Base-by-base conservation (phyloP, 495 filamentous ascomycete species). In the Barbatosphaeria neglecta region DNA sequence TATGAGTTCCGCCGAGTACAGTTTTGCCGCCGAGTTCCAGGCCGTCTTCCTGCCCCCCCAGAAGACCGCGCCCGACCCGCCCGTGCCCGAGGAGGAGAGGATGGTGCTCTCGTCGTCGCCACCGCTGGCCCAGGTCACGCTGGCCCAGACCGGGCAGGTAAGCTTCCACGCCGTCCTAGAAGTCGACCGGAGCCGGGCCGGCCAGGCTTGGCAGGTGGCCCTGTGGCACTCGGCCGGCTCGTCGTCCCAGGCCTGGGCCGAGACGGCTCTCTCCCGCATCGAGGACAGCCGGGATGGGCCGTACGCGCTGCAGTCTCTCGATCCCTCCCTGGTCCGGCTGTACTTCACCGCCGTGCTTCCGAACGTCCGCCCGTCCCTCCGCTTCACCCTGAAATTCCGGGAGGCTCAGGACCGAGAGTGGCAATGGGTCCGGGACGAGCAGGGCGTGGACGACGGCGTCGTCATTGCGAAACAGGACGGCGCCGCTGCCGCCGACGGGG, bases 341-440 rank as follows among this genome's bases (percentile, higher is more conserved):
- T 73, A 61, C 49, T 73, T 70, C 50, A 49, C 68, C 55, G 51
- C 63, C 45, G 17, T 64, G 17, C 52, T 81, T 13, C 64, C 65
- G n/a, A n/a, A n/a, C 16, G 55, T 67, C 3, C 59, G 44, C 43
- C 64, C 66, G 0, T 64, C 70, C 44, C 57, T 81, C 1, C 69
- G 65, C 15, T 95, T 95, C 53, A 94, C 89, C 0, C 55, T 90
- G 41, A 86, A 86, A 44, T 90, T 81, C 54, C 78, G 87, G 8
- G 68, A 69, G 11, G 56, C 61, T 2, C 57, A 66, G 8, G 63
- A 66, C 43, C 43, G 78, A 56, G 50, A 63, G 1, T 94, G 89
- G 87, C 80, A 73, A 46, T 95, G 89, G 89, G 75, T 74, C 11
- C 80, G 81, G 46, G 76, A 87, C 46, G 69, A 77, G 40, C 75